Evolutionary conservation across 345 rosid genomes (phyloP), one percentile per base, ranked within the genome.

Genomic region (Pistacia atlantica): DNA sequence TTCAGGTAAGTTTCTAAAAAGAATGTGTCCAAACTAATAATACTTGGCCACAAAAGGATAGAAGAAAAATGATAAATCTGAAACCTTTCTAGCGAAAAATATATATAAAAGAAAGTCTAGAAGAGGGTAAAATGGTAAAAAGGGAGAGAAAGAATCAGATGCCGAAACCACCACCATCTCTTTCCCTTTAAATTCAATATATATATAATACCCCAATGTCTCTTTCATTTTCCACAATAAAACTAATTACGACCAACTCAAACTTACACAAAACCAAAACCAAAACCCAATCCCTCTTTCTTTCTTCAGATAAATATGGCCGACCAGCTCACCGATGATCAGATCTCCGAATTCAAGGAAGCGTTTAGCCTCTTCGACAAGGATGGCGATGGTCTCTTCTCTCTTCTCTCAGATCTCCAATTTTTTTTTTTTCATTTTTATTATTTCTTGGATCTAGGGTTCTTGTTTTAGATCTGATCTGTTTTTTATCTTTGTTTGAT

Each of bases 351-450:
- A 79, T 83, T 83, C 74, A 83, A 74, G 83, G 86, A 83, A 78
- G 86, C 86, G 38, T 83, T 83, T 75, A 80, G 81, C 79, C 86
- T 83, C 69, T 83, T 83, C 65, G 86, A 83, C 77, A 83, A 83
- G 81, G 86, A 83, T 45, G 83, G 83, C 58, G 86, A 83, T 78
- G 86, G 86, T 83, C 76, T 71, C 67, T 72, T 65, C 35, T 28
- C 42, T 42, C 9, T 42, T 6, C 64, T 51, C 57, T 68, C 38
- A 68, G 72, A 68, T 71, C 67, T 48, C 78, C 7, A 31, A 31
- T 1, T 54, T 72, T 63, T 49, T 63, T 49, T 11, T 13, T 16
- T 54, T 28, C 57, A 63, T 7, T 38, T 16, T 3, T 45, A 31
- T 11, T 31, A 2, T 17, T 59, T 69, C 45, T 75, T 61, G 31